A percentile compares a stretch with the other conserved stretches of the same genome.
phyloP scores from a whole-genome alignment of 495 filamentous ascomycete species.

The Xylaria castorea region DNA sequence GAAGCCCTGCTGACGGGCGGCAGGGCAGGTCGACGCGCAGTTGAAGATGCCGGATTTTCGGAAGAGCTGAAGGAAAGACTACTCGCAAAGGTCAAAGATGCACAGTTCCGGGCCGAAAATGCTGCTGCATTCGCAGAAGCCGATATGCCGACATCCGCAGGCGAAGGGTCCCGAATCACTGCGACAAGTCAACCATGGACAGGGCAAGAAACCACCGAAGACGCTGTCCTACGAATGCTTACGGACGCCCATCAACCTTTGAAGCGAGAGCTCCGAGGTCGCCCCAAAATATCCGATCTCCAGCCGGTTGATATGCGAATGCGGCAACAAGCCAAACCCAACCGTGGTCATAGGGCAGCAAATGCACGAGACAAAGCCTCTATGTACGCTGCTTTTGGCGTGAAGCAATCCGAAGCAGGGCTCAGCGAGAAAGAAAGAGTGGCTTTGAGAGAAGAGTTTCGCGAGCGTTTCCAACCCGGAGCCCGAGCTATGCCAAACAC shows the following conservation, averaged over 20 bases:
- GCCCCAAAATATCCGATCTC: conserved; percentile 58
- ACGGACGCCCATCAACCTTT: conserved; percentile 80
- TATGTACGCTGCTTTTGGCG: conserved; percentile 67
- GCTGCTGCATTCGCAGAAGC: conserved; percentile 71
- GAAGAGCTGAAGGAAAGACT: conserved; percentile 80
- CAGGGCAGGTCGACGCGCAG: conserved; percentile 71
- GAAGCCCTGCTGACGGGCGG: conserved; percentile 76
- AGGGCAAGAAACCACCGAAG: conserved; percentile 74
- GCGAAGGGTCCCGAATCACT: conserved; percentile 72
- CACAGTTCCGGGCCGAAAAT: conserved; percentile 74
- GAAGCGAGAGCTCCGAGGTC: conserved; percentile 50
- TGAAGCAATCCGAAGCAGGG: conserved; percentile 58
- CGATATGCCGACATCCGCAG: conserved; percentile 68
- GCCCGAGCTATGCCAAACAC: conserved; percentile 79
- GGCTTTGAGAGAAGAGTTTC: conserved; percentile 71
- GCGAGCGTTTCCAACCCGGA: conserved; percentile 77
- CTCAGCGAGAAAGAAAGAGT: conserved; percentile 74
- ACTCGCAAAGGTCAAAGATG: conserved; percentile 73
- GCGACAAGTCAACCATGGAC: conserved; percentile 79
- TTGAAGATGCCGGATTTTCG: conserved; percentile 85
- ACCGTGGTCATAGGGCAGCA: conserved; percentile 67
- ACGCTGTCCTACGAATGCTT: conserved; percentile 87
- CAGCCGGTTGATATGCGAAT: conserved; percentile 67
- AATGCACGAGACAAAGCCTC: conserved; percentile 79
- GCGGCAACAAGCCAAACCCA: conserved; percentile 45